phyloP scores from a whole-genome alignment of 2,329 filamentous ascomycete genomes.

The Aschersonia sp. region DNA sequence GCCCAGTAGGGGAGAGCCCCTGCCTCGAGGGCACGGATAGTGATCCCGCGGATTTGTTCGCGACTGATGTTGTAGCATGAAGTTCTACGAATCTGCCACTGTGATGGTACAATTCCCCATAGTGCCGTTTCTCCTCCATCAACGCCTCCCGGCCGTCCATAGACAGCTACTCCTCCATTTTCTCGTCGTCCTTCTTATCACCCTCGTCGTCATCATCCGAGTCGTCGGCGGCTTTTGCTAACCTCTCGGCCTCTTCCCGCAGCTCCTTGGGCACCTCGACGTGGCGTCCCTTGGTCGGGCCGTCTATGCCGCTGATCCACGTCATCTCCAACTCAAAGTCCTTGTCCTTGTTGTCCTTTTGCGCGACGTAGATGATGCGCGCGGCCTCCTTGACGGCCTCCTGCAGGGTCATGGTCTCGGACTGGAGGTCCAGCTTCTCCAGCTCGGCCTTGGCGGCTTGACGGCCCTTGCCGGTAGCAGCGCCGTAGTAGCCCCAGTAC shows the following conservation, averaged over 20 bases:
- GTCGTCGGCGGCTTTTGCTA: conserved; percentile 82
- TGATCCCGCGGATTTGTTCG: not conserved
- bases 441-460: conserved; percentile 96
- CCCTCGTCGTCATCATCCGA: conserved; percentile 73
- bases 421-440: conserved; percentile 85
- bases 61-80: conserved; percentile 14
- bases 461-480: conserved; percentile 89
- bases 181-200: conserved; percentile 50
- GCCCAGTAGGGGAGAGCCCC: too few species aligned
- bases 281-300: conserved; percentile 84
- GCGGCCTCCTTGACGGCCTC: conserved; percentile 94
- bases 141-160: too few species aligned
- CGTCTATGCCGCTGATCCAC: conserved; percentile 77
- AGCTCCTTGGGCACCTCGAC: conserved; percentile 86
- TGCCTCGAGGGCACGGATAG: too few species aligned
- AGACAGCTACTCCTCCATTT: conserved; percentile 68
- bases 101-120: conserved; percentile 10
- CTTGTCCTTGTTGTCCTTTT: conserved; percentile 99
- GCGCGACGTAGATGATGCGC: conserved; percentile 90
- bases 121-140: too few species aligned
- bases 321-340: conserved; percentile 99
- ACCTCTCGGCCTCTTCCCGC: conserved; percentile 78
- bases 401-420: conserved; percentile 60
- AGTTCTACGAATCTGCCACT: conserved; percentile 17
- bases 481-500: conserved; percentile 99